Evolutionary conservation across 805 yeast genomes (phyloP), one percentile per base, ranked within the genome.

Genomic region (Pachysolen tannophilus): DNA sequence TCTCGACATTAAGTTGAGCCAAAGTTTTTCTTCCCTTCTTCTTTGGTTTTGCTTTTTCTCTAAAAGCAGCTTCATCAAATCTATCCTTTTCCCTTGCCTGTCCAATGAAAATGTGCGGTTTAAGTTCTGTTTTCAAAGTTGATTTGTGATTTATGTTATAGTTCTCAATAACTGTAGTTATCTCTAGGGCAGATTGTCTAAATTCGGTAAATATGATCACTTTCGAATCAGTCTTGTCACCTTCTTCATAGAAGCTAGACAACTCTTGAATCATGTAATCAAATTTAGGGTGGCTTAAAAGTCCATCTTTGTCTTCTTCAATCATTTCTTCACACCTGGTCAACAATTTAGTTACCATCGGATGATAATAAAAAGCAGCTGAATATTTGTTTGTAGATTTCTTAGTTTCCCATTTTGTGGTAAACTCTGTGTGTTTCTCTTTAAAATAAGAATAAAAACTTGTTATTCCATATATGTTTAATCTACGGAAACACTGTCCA

Each of bases 21-120:
- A 34, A 57, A 58, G 35, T 56, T 61, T 41, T 52, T 33, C 61
- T 57, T n/a, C 62, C 64, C 39, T 65, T 51, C 4, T 70, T 67
- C 42, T 65, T 69, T 11, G 66, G 65, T 25, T 60, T 58, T 29
- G 64, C 55, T 40, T 70, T 71, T 26, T 61, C 49, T 9, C 58
- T 49, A 43, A 61, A 75, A 6, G 61, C 62, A 3, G 57, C 71
- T 40, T 78, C 78, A 49, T 79, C 82, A 50, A 79, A 78, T 23
- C 68, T 75, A 32, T 78, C 85, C 48, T 75, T 78, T 36, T 78
- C 88, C 41, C 71, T 73, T 0, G 95, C 71, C 52, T 92, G 99
- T 0, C 99, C 99, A 43, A 92, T 85, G 52, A 92, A 92, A 17
- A 90, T 75, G 52, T 85, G 95, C 0, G 97, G 84, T 33, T 71